Conservation (phyloP, 139 green algal species). For the Eudorina sp. region DNA sequence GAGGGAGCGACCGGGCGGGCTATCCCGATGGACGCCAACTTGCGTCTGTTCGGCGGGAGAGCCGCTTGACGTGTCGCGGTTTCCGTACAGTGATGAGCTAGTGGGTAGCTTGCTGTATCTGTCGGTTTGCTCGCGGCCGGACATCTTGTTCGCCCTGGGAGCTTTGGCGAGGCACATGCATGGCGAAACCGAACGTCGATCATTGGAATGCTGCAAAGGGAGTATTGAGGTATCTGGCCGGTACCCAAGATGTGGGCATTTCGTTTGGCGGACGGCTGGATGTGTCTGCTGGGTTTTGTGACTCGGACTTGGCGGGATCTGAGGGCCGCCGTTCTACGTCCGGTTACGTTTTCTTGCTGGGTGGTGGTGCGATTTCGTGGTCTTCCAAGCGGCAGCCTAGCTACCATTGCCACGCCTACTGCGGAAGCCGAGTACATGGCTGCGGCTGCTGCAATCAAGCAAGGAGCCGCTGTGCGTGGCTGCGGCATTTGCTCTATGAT, state of each 20-base stretch:
- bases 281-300: background rate
- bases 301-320: slow-evolving; percentile 39
- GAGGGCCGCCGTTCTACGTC: slow-evolving; percentile 7
- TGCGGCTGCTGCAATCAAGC: slow-evolving; percentile 54
- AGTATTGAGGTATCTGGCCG: background rate
- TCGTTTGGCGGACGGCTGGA: background rate
- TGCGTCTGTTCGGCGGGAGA: background rate
- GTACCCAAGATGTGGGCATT: background rate
- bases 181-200: background rate
- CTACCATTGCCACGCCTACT: slow-evolving; percentile 65
- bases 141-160: background rate
- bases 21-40: background rate
- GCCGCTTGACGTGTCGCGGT: background rate
- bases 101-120: background rate
- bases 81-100: background rate
- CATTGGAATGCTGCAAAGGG: background rate
- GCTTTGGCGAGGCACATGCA: background rate
- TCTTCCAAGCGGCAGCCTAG: slow-evolving; percentile 49
- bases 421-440: slow-evolving; percentile 64
- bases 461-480: slow-evolving; percentile 64
- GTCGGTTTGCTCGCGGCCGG: background rate
- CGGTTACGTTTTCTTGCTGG: slow-evolving; percentile 5
- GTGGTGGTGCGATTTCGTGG: slow-evolving; percentile 32
- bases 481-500: slow-evolving; percentile 51
- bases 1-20: background rate